A percentile compares a stretch with the other conserved stretches of the same genome.
Evolutionary conservation across 176 grass and related monocot genomes (phyloP).

Genomic region (Hyparrhenia diplandra): DNA sequence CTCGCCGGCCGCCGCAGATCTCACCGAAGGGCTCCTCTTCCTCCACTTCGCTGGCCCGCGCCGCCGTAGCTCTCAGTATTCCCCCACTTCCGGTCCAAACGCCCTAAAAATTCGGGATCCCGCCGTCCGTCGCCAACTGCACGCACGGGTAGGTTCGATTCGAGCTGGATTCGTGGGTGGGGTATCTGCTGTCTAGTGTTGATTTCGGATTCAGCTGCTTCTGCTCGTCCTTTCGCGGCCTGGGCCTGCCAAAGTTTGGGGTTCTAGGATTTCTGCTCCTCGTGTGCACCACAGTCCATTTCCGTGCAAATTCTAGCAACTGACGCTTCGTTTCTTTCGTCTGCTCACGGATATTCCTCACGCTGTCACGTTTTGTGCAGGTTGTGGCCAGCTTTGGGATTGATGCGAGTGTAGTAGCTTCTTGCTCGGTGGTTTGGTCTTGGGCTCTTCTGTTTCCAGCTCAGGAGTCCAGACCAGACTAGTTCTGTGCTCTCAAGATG

Average conservation of each 20-base stretch:
- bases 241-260: not conserved
- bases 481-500: too few species aligned
- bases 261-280: not conserved
- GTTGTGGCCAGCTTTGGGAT: not conserved
- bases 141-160: not conserved
- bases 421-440: constrained; percentile 16
- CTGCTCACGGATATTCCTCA: not conserved
- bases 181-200: not conserved
- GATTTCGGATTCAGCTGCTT: not conserved
- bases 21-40: not conserved
- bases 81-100: not conserved
- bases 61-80: not conserved
- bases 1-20: not conserved
- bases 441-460: constrained; percentile 20
- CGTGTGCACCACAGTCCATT: not conserved
- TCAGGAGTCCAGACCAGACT: constrained; percentile 5
- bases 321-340: not conserved
- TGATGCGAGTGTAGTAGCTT: constrained; percentile 12
- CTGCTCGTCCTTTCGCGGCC: not conserved
- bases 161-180: not conserved
- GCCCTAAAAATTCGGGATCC: not conserved
- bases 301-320: not conserved
- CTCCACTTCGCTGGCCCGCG: not conserved
- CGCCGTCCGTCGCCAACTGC: not conserved
- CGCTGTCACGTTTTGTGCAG: constrained; percentile 15